These are phyloP conservation scores for Williopsis jadinii DNA, from an alignment of 1,139 yeast species.

Conservation along the genomic window DNA sequence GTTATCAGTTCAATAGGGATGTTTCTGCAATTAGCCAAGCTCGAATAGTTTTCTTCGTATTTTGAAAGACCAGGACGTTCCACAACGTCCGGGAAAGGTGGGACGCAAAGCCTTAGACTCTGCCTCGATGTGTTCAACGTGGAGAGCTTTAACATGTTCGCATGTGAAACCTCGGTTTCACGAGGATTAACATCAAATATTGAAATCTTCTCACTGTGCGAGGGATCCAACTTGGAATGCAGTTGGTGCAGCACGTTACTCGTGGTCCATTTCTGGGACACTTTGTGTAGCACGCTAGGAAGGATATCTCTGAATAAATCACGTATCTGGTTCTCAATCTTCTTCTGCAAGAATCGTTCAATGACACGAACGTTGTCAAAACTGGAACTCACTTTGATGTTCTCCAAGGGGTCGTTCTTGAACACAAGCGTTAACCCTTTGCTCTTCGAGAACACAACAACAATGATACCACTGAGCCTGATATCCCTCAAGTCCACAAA, in stretches of 20 bases:
- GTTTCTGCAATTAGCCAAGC: constrained; percentile 13
- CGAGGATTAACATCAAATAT: constrained; percentile 47
- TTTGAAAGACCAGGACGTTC: constrained; percentile 31
- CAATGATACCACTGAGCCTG: constrained; percentile 71
- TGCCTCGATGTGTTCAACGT: constrained; percentile 73
- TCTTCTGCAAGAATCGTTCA: constrained; percentile 72
- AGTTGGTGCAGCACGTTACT: constrained; percentile 33
- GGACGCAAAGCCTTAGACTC: constrained; percentile 39
- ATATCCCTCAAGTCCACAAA: constrained; percentile 71
- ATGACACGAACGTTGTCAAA: constrained; percentile 81
- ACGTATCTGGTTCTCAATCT: constrained; percentile 75
- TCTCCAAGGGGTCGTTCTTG: constrained; percentile 81
- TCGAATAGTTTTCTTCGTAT: constrained; percentile 20
- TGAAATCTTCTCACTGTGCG: constrained; percentile 25
- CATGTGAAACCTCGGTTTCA: constrained; percentile 53
- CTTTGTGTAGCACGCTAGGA: constrained; percentile 72
- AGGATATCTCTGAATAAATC: constrained; percentile 77
- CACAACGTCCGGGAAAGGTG: constrained; percentile 27
- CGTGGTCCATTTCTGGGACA: constrained; percentile 66
- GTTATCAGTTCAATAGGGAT: constrained; percentile 19
- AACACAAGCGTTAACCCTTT: constrained; percentile 84
- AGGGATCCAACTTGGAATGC: constrained; percentile 27
- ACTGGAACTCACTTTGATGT: constrained; percentile 74
- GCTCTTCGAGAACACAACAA: constrained; percentile 72
- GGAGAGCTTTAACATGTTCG: constrained; percentile 63